Conservation (phyloP, 1,284 basidiomycete genomes). For the Coniferiporia weirii region DNA sequence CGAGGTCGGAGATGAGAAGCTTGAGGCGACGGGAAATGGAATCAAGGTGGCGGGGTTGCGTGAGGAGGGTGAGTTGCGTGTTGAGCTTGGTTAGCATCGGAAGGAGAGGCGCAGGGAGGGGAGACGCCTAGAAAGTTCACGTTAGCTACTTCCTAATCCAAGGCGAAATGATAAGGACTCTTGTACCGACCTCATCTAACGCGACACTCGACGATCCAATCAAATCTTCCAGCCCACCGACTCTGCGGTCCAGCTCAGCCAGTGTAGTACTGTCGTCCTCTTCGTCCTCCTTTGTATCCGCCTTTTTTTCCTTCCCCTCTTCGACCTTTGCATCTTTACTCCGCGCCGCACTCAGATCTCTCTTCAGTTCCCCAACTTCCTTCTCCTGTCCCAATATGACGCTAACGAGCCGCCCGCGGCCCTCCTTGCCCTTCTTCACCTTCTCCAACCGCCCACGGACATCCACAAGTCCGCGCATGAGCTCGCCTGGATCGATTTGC, state of each 20-base stretch:
- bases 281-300: slow-evolving; percentile 26
- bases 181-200: slow-evolving; percentile 61
- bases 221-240: slow-evolving; percentile 74
- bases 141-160: slow-evolving; percentile 5
- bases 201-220: slow-evolving; percentile 69
- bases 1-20: slow-evolving; percentile 87
- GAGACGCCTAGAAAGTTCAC: slow-evolving; percentile 41
- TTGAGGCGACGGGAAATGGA: slow-evolving; percentile 94
- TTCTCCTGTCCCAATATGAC: slow-evolving; percentile 38
- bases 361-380: slow-evolving; percentile 21
- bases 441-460: slow-evolving; percentile 62
- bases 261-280: slow-evolving; percentile 39
- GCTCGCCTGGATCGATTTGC: slow-evolving; percentile 66
- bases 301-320: slow-evolving; percentile 23
- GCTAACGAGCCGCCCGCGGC: slow-evolving; percentile 58
- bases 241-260: slow-evolving; percentile 71
- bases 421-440: slow-evolving; percentile 60
- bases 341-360: slow-evolving; percentile 18
- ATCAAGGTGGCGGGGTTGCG: slow-evolving; percentile 95
- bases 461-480: slow-evolving; percentile 70
- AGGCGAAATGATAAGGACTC: not conserved
- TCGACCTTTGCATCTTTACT: slow-evolving; percentile 21
- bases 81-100: slow-evolving; percentile 80
- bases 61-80: slow-evolving; percentile 80
- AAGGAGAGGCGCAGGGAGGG: slow-evolving; percentile 75